Conservation (phyloP, 371 early-diverging fungal species). For the Funneliformis caledonium region DNA sequence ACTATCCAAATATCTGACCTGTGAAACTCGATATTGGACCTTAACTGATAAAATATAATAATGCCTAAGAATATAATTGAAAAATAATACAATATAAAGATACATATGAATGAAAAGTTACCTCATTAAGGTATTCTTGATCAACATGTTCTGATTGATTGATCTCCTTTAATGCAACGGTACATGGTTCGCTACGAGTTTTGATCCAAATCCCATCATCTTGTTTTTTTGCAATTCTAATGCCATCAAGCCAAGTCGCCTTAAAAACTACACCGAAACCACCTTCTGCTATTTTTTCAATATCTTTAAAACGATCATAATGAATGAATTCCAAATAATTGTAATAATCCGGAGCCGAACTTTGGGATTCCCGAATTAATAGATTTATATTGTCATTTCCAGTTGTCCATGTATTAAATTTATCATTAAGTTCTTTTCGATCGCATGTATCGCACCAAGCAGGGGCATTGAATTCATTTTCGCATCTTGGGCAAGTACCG, state of each 20-base stretch:
- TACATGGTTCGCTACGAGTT: background rate
- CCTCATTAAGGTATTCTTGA: background rate
- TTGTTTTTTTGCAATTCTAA: background rate
- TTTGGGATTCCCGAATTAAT: background rate
- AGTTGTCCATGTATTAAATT: too few species aligned
- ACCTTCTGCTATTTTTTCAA: background rate
- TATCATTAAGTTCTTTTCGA: too few species aligned
- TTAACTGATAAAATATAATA: too few species aligned
- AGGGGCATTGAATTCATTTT: too few species aligned
- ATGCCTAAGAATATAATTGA: too few species aligned
- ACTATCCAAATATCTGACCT: too few species aligned
- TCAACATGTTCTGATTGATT: background rate
- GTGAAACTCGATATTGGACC: too few species aligned
- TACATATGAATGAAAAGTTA: too few species aligned
- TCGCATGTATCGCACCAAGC: too few species aligned
- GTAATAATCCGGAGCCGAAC: background rate
- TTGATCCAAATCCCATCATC: background rate
- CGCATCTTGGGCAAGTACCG: too few species aligned
- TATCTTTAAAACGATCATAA: background rate
- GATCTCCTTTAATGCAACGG: background rate
- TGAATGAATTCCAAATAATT: slow-evolving; percentile 14
- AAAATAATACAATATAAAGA: too few species aligned
- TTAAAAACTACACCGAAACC: background rate
- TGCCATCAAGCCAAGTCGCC: background rate
- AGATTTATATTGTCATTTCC: too few species aligned